phyloP scores from a whole-genome alignment of 1,139 yeast genomes.

The Candida labiduridarum region DNA sequence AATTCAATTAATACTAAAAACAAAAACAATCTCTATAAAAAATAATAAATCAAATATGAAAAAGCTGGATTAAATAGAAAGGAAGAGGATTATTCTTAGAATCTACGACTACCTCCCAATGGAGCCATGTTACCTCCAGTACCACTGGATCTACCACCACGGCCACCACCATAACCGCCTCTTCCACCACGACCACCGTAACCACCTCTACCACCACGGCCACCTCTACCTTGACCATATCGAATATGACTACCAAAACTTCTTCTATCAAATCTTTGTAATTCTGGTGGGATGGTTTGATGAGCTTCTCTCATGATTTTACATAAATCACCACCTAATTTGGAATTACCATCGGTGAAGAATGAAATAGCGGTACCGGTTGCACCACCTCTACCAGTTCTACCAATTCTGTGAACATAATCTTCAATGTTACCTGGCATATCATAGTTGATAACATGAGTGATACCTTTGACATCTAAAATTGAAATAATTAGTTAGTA shows the following conservation, averaged over 20 bases:
- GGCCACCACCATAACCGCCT: constrained; percentile 29
- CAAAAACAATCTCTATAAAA: not conserved
- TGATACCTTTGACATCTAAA: constrained; percentile 94
- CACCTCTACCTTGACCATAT: constrained; percentile 57
- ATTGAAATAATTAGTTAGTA: constrained; percentile 30
- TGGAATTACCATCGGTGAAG: constrained; percentile 85
- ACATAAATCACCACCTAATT: constrained; percentile 88
- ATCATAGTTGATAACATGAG: constrained; percentile 89
- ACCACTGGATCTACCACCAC: constrained; percentile 31
- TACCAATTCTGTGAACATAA: constrained; percentile 93
- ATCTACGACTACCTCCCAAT: constrained; percentile 31
- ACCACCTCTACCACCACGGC: constrained; percentile 57
- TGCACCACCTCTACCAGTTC: constrained; percentile 99
- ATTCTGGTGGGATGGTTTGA: constrained; percentile 76
- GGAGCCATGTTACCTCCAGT: constrained; percentile 37
- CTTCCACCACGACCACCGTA: constrained; percentile 34
- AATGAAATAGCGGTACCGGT: constrained; percentile 94
- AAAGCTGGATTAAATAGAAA: not conserved
- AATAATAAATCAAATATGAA: too few relatives aligned
- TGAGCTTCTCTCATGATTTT: constrained; percentile 95
- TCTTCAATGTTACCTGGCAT: constrained; percentile 99
- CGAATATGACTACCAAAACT: constrained; percentile 56
- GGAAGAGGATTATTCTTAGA: constrained; percentile 17
- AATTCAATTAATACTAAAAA: constrained; percentile 1
- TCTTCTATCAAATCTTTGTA: constrained; percentile 58